Conservation (phyloP, 106 monocot species). For the Amphibolis antarctica region DNA sequence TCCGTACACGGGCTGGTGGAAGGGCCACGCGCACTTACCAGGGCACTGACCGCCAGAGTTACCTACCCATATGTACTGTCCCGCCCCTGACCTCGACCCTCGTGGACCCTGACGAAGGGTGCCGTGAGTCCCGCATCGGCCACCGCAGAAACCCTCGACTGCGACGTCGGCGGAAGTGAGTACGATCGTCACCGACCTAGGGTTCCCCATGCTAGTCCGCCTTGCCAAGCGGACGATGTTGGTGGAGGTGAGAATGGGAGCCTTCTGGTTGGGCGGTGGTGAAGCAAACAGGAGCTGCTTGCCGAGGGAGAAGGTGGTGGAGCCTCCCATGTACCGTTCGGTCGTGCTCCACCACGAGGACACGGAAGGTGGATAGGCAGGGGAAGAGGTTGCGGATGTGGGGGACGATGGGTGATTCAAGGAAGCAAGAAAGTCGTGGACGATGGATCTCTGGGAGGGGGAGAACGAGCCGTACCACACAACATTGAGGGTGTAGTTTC, state of each 20-base stretch:
- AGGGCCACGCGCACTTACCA: no score
- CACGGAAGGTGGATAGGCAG: constrained; percentile 11
- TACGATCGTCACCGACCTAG: background rate
- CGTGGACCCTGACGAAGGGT: no score
- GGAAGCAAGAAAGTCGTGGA: constrained; percentile 50
- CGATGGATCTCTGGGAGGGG: constrained; percentile 21
- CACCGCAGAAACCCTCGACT: no score
- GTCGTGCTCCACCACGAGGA: constrained; percentile 27
- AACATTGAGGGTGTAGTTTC: constrained; percentile 4
- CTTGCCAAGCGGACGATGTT: background rate
- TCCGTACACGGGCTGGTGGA: no score
- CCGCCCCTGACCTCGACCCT: no score
- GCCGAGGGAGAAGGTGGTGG: constrained; percentile 5
- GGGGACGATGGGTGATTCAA: no score
- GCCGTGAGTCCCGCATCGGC: no score
- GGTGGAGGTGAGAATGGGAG: background rate
- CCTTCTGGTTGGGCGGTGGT: background rate
- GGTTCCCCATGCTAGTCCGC: background rate
- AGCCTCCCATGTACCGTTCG: constrained; percentile 17
- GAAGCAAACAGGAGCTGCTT: background rate
- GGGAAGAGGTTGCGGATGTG: background rate
- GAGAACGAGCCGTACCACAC: constrained; percentile 30
- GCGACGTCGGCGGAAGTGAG: no score
- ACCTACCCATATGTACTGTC: no score
- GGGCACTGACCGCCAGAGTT: no score